phyloP scores from a whole-genome alignment of 1,139 yeast genomes.

The Geotrichum armillariae region DNA sequence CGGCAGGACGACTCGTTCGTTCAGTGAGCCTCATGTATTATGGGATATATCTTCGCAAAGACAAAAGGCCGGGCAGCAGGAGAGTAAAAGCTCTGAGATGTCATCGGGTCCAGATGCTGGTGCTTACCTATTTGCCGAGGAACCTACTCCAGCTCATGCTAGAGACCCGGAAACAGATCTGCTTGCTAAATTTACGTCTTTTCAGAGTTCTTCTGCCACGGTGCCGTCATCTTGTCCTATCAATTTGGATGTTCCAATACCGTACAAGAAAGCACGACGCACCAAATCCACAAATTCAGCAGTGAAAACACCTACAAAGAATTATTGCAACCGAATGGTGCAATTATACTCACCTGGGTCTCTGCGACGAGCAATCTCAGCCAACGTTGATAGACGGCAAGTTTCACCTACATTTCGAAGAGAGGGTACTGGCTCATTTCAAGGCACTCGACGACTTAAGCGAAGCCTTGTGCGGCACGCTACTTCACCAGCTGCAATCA shows the following conservation, averaged over 20 bases:
- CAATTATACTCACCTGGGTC: neutral
- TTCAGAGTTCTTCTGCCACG: neutral
- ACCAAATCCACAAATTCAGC: neutral
- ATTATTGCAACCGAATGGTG: neutral
- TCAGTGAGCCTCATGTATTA: slow-evolving; percentile 10
- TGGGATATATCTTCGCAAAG: slow-evolving; percentile 15
- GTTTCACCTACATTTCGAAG: neutral
- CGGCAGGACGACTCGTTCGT: neutral
- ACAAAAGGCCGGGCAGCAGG: neutral
- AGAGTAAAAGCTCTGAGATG: neutral
- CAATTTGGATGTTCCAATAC: neutral
- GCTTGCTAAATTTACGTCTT: slow-evolving; percentile 8
- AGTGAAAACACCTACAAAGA: neutral
- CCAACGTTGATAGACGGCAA: neutral
- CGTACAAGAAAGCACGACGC: neutral
- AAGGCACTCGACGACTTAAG: neutral
- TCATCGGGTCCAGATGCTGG: neutral
- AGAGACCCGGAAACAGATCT: slow-evolving; percentile 17
- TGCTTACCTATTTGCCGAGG: neutral
- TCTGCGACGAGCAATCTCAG: neutral
- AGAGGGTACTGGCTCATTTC: neutral
- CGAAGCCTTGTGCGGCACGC: slow-evolving; percentile 9
- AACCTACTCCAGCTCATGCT: neutral
- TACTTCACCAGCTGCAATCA: slow-evolving; percentile 12
- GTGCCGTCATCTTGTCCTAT: neutral